Base-by-base conservation (phyloP, 805 yeast genomes). In the Suhomyces vadensis region DNA sequence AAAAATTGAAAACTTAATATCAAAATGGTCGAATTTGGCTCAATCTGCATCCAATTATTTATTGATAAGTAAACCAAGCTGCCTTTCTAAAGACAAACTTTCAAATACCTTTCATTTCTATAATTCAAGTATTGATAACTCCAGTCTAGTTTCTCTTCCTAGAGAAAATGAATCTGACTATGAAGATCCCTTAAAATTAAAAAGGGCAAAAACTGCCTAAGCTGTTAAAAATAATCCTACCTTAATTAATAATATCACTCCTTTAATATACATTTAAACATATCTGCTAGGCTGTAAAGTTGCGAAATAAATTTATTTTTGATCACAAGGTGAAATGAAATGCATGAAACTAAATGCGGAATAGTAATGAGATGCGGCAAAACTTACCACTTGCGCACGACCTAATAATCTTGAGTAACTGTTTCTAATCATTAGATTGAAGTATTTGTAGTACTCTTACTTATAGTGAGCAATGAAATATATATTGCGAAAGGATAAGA, bases 291-390 rank as follows among this genome's bases (percentile, higher is more conserved):
- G n/a, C n/a, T n/a, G n/a, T n/a, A n/a, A n/a, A n/a, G n/a, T n/a
- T n/a, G n/a, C n/a, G n/a, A n/a, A n/a, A n/a, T n/a, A n/a, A n/a
- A n/a, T n/a, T n/a, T n/a, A n/a, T n/a, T n/a, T n/a, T n/a, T n/a
- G n/a, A n/a, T n/a, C n/a, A n/a, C n/a, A n/a, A n/a, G n/a, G n/a
- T n/a, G n/a, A n/a, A n/a, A n/a, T n/a, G n/a, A n/a, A n/a, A 29
- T 14, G 33, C 20, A 29, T 17, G 33, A 29, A 29, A 4, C 33
- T 20, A 5, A 14, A 29, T 29, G 8, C 17, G 33, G 33, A 29
- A 29, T 29, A 29, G 7, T 29, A 29, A 29, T 29, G 19, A 29
- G 33, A 29, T 29, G 33, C 33, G 6, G n/a, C n/a, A n/a, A n/a
- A 14, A 29, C 16, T 29, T 29, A 14, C 33, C 11, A 9, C 20